phyloP scores from a whole-genome alignment of 2,329 filamentous ascomycete species.

The Ceratocystis albifundus region DNA sequence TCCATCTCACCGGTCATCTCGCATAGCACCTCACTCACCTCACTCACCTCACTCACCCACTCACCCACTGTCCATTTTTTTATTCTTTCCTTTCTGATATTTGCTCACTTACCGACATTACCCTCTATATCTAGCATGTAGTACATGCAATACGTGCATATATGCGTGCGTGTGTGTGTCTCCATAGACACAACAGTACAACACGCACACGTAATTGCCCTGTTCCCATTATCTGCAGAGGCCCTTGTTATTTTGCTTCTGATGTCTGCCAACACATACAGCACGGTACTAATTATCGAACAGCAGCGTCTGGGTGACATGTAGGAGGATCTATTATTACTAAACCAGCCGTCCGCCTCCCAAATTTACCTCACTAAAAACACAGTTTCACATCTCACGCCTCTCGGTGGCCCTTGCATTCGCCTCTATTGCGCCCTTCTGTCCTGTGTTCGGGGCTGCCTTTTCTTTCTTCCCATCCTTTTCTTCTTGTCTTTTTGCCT shows the following conservation, averaged over 20 bases:
- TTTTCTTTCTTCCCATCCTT: background rate
- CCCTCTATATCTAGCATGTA: background rate
- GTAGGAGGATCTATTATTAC: background rate
- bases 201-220: background rate
- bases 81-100: background rate
- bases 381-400: background rate
- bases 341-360: background rate
- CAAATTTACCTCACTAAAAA: too few relatives aligned
- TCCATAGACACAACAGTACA: background rate
- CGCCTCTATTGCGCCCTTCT: background rate
- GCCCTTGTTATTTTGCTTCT: background rate
- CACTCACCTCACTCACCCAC: too few relatives aligned
- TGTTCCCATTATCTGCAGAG: background rate
- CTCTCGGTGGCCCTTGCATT: background rate
- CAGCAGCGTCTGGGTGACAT: background rate
- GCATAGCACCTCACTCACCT: background rate
- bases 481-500: too few relatives aligned
- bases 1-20: background rate
- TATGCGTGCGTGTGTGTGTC: background rate
- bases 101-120: background rate
- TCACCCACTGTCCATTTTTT: background rate
- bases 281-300: background rate
- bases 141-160: slow-evolving; percentile 7
- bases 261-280: slow-evolving; percentile 8
- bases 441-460: background rate